Base-by-base conservation (phyloP, 495 filamentous ascomycete genomes). In the Daldinia caldariorum region DNA sequence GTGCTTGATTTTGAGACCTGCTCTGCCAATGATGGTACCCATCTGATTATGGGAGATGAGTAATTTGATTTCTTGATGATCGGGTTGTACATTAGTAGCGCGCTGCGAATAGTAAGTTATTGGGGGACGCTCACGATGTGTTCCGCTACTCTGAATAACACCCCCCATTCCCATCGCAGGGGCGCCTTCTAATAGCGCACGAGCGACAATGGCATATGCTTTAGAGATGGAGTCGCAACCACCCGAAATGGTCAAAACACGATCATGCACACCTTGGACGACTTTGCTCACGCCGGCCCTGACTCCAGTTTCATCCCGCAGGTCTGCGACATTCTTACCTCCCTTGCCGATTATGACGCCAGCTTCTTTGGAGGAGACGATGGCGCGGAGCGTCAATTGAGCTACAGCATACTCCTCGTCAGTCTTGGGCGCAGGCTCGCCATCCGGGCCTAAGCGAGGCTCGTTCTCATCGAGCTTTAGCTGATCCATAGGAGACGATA, bases 21-120 rank as follows among this genome's bases (percentile, higher is more conserved):
- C 91, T 58, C 94, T 90, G 68, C 95, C 95, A 73, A 99, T 99
- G 80, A 99, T 97, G 69, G 95, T 98, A 59, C 95, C 95, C 95
- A 99, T 99, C 79, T 99, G 96, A 77, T 98, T 98, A 82, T 99
- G 95, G 18, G 96, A 98, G 77, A 99, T 99, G 71, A 99, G 89
- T 9, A 99, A 89, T 67, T 97, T 97, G 77, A 99, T 90, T 35
- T 96, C 95, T 99, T 67, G 60, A 58, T 20, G 8, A 7, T 20
- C 8, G 35, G 5, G 0, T 6, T 16, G 59, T 9, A 1, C 41
- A 55, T 82, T 64, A 79, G 77, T 68, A 39, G 31, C 31, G 54
- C 20, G 54, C 61, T 49, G 39, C 9, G 4, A 22, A 63, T 5
- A 47, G 10, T n/a, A 41, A 35, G 49, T 18, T 35, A 56, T n/a